These are phyloP conservation scores for Candida vartiovaarae DNA, from an alignment of 805 yeast species.

Conservation along the genomic window DNA sequence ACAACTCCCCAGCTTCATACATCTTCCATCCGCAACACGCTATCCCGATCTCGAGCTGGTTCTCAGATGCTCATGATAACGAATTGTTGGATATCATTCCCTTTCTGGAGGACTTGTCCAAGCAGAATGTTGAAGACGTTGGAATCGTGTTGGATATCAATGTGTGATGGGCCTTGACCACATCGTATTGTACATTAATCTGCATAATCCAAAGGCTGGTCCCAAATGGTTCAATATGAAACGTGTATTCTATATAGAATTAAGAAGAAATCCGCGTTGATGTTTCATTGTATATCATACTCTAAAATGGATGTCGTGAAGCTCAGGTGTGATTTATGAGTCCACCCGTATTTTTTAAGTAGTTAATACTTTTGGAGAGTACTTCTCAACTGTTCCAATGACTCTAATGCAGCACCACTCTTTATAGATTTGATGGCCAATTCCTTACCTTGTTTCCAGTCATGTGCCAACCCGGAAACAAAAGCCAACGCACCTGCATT, in stretches of 20 bases:
- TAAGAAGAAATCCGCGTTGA: too few species aligned
- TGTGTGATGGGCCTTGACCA: conserved; percentile 8
- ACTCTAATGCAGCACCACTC: conserved; percentile 57
- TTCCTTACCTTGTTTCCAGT: conserved; percentile 74
- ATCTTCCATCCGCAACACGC: conserved; percentile 97
- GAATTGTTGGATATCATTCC: conserved; percentile 91
- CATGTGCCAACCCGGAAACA: conserved; percentile 56
- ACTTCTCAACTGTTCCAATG: conserved; percentile 35
- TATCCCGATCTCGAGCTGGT: conserved; percentile 96
- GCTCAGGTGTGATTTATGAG: too few species aligned
- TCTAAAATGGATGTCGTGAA: too few species aligned
- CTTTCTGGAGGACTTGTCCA: conserved; percentile 77
- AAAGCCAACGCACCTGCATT: conserved; percentile 86
- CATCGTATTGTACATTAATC: too few species aligned
- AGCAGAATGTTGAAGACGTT: conserved; percentile 71
- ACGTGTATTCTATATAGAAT: not conserved
- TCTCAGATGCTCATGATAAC: conserved; percentile 95
- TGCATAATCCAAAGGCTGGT: not conserved
- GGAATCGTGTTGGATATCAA: conserved; percentile 78
- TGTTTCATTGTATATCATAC: too few species aligned
- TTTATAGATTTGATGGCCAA: conserved; percentile 63
- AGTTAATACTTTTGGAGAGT: not conserved
- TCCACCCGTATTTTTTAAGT: too few species aligned
- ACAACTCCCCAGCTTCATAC: conserved; percentile 97
- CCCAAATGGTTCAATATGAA: not conserved